These are phyloP conservation scores for Aspergillus brunneoviolaceus DNA, from an alignment of 2,329 filamentous ascomycete species.

Conservation along the genomic window DNA sequence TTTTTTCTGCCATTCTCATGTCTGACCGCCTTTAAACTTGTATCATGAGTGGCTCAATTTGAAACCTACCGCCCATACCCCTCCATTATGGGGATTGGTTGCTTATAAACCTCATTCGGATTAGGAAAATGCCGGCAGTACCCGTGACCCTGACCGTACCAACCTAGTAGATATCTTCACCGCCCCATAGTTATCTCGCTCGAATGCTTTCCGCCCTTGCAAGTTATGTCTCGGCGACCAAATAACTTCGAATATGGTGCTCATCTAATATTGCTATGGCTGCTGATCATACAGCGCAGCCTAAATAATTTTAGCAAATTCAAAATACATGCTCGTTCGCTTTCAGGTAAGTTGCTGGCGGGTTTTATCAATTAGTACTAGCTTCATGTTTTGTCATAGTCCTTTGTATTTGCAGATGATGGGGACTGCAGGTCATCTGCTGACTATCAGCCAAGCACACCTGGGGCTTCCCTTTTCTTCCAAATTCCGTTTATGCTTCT, in stretches of 20 bases:
- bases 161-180: slow-evolving; percentile 4
- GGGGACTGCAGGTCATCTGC: no score
- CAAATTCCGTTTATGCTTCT: no score
- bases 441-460: no score
- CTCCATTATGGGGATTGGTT: not conserved
- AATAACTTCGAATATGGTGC: not conserved
- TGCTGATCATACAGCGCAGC: no score
- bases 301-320: no score
- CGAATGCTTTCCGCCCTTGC: not conserved
- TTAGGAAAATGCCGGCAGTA: slow-evolving; percentile 11
- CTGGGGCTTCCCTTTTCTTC: no score
- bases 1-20: slow-evolving; percentile 33
- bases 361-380: no score
- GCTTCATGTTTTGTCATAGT: no score
- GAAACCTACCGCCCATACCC: slow-evolving; percentile 6
- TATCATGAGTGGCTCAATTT: not conserved
- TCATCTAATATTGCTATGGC: not conserved
- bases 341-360: no score
- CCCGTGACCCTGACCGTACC: no score
- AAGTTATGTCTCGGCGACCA: not conserved
- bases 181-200: slow-evolving; percentile 8
- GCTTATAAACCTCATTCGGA: not conserved
- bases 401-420: no score
- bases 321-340: no score
- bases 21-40: not conserved